phyloP scores from a whole-genome alignment of 371 early-diverging fungal species.

The Sanchytrium tribonematis region DNA sequence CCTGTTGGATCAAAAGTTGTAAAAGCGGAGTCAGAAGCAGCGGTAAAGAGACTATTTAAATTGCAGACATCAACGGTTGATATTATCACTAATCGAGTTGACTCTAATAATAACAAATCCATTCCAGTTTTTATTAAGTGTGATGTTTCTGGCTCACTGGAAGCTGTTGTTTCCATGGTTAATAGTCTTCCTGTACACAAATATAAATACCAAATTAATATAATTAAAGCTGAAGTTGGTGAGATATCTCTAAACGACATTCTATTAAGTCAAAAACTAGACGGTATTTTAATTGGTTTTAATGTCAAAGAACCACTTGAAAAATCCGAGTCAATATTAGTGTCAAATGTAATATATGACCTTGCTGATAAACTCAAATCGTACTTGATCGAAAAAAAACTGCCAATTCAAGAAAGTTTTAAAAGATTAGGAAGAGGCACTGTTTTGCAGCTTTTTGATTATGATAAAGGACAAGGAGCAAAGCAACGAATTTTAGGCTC shows the following conservation, averaged over 20 bases:
- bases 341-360: not conserved
- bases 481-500: not conserved
- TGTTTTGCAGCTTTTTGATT: not conserved
- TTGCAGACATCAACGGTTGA: not conserved
- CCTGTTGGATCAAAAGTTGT: slow-evolving; percentile 61
- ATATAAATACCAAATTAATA: slow-evolving; percentile 38
- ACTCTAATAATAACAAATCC: slow-evolving; percentile 4
- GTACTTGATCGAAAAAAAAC: not conserved
- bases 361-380: not conserved
- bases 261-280: not conserved
- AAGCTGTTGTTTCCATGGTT: slow-evolving; percentile 55
- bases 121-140: slow-evolving; percentile 19
- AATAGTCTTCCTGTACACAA: slow-evolving; percentile 27
- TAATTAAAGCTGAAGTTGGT: slow-evolving; percentile 55
- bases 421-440: not conserved
- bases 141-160: slow-evolving; percentile 80
- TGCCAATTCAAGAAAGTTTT: not conserved
- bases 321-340: not conserved
- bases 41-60: slow-evolving; percentile 1
- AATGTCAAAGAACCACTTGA: not conserved
- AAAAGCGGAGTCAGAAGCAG: slow-evolving; percentile 35
- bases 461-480: not conserved
- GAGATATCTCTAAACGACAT: not conserved
- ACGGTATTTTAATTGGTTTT: not conserved
- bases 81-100: slow-evolving; percentile 3